phyloP scores from a whole-genome alignment of 2,329 filamentous ascomycete genomes.

The Sporothrix pseudoabietina region DNA sequence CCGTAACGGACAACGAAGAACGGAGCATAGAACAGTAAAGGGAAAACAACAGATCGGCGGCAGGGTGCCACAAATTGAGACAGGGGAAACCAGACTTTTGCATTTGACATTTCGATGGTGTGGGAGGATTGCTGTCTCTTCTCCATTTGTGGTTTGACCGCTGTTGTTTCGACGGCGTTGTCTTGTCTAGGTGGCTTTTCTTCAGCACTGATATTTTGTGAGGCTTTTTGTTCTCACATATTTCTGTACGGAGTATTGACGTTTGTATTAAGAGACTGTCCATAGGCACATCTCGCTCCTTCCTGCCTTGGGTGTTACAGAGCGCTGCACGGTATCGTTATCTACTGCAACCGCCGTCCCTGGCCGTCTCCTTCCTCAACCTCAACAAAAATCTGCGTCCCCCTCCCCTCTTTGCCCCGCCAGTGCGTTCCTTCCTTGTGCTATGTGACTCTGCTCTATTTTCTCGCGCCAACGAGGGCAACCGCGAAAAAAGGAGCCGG shows the following conservation, averaged over 20 bases:
- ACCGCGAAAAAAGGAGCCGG: background rate
- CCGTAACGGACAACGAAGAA: slow-evolving; percentile 12
- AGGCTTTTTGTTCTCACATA: no score
- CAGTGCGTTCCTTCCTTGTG: background rate
- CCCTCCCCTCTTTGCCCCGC: slow-evolving; percentile 17
- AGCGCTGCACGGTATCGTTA: background rate
- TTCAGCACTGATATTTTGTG: background rate
- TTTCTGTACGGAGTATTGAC: no score
- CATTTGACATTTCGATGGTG: background rate
- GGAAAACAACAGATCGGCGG: slow-evolving; percentile 22
- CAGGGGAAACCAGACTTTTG: slow-evolving; percentile 18
- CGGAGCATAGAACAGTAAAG: slow-evolving; percentile 6
- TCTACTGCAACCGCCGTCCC: background rate
- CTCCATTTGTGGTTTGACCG: background rate
- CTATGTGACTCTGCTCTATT: slow-evolving; percentile 10
- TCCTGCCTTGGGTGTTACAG: background rate
- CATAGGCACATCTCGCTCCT: slow-evolving; percentile 5
- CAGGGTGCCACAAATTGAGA: slow-evolving; percentile 27
- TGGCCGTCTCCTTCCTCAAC: slow-evolving; percentile 11
- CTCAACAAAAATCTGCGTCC: slow-evolving; percentile 7
- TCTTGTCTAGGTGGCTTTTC: background rate
- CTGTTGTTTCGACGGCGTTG: background rate
- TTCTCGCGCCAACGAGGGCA: slow-evolving; percentile 17
- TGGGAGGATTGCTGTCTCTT: background rate
- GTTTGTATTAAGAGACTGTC: background rate